A percentile compares a stretch with the other conserved stretches of the same genome.
These are phyloP conservation scores for Coelastrella sp. DNA, from an alignment of 139 green algal species.

Conservation along the genomic window DNA sequence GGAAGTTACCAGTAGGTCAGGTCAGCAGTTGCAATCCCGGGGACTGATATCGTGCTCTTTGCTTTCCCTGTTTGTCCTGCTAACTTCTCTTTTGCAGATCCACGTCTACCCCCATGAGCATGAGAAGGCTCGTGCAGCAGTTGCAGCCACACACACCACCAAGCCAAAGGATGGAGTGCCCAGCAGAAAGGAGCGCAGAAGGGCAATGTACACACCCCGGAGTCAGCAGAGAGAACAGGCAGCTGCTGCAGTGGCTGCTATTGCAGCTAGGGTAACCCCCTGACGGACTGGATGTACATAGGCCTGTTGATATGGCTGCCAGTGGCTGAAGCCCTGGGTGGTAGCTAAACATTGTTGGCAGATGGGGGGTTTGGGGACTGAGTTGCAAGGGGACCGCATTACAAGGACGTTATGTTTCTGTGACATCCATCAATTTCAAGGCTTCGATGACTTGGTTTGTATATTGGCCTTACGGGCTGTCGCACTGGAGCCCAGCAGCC, in stretches of 20 bases:
- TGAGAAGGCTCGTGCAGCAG: conserved; percentile 56
- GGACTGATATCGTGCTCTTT: not conserved
- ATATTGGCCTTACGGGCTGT: too few relatives aligned
- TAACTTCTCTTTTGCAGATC: not conserved
- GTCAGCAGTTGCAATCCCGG: not conserved
- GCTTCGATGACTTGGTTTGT: too few relatives aligned
- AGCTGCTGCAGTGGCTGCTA: conserved; percentile 40
- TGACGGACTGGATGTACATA: not conserved
- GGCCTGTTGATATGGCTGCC: too few relatives aligned
- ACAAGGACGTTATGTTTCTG: too few relatives aligned
- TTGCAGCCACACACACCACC: conserved; percentile 62
- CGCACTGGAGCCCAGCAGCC: too few relatives aligned
- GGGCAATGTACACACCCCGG: conserved; percentile 53
- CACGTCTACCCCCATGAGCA: conserved; percentile 70
- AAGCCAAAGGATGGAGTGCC: conserved; percentile 59
- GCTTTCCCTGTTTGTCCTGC: not conserved
- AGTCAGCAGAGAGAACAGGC: conserved; percentile 1
- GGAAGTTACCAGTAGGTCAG: too few relatives aligned
- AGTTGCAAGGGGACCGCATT: too few relatives aligned
- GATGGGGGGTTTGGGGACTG: too few relatives aligned
- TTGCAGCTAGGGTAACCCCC: conserved; percentile 15
- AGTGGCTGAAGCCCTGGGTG: too few relatives aligned
- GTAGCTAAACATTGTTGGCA: too few relatives aligned
- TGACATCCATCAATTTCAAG: too few relatives aligned
- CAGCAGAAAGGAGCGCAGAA: conserved; percentile 58